Base-by-base conservation (phyloP, 768 basidiomycete species). In the Nidularia pulvinata region DNA sequence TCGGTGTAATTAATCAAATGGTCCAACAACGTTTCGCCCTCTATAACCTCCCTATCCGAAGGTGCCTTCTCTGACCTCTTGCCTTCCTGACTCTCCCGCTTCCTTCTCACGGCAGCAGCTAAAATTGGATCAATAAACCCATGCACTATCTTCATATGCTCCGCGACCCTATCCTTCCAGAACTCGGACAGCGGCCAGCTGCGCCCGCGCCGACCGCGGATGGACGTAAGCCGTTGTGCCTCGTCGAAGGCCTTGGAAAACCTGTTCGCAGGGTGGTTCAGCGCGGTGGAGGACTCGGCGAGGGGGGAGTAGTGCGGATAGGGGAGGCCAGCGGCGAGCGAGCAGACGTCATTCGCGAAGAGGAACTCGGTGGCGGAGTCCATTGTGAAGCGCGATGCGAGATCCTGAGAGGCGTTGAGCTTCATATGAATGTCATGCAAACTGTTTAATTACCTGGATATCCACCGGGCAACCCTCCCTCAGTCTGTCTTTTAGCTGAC, bases 301-400 rank as follows among this genome's bases (percentile, higher is more conserved):
- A 59, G 58, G 22, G 63, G 53, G 5, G 70, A 63, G 50, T 66
- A 53, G 50, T 66, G 46, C 1, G 84, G 82, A 57, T 83, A 81
- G 1, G 81, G 73, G 1, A 85, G 68, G 4, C 72, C 74, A 0
- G 72, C 78, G 5, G 69, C 68, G 22, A 84, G 77, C 5, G 78
- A 79, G 42, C 62, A 63, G 13, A 83, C 75, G 48, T 77, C 68
- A 32, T 77, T 65, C 30, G 75, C 78, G 56, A 85, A 84, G 30
- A 85, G 74, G 57, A 84, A 86, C 45, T 82, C 78, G 0, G 83
- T 76, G 1, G 82, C 83, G 0, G 80, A 77, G 62, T 85, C 84
- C 48, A 85, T 67, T 0, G 84, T 85, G 64, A 84, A 86, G 2
- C 82, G 74, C 0, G 76, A 75, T 2, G 78, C 74, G 52, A 80